A percentile compares a stretch with the other conserved stretches of the same genome.
Evolutionary conservation across 169 alveolate species (phyloP).

Genomic region (Sarcocystis neurona): DNA sequence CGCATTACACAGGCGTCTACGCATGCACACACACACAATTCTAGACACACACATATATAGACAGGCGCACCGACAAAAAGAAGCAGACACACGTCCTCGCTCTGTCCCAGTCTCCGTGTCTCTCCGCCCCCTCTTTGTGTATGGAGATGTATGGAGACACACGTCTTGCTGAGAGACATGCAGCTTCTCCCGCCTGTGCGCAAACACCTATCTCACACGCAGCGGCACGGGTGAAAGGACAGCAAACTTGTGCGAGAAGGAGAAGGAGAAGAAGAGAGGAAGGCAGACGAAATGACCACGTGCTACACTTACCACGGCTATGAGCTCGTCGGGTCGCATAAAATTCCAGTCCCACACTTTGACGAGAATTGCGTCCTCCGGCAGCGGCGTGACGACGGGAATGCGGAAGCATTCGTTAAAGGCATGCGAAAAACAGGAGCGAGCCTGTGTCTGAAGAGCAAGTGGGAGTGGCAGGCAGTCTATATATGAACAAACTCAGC

Average conservation of each 20-base stretch:
- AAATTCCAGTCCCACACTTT: conserved; percentile 86
- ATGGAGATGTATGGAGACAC: too few species aligned
- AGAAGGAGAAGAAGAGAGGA: not conserved
- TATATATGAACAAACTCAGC: too few species aligned
- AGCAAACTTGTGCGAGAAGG: not conserved
- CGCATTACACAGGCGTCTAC: too few species aligned
- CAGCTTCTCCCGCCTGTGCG: too few species aligned
- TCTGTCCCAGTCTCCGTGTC: too few species aligned
- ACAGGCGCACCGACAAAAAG: too few species aligned
- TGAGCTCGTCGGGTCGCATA: conserved; percentile 66
- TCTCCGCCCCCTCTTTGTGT: too few species aligned
- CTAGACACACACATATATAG: too few species aligned
- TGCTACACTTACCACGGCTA: conserved; percentile 51
- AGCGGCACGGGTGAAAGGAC: not conserved
- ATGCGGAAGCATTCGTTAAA: conserved; percentile 89
- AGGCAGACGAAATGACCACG: not conserved
- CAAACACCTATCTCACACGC: not conserved
- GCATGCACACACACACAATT: too few species aligned
- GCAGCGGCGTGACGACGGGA: conserved; percentile 87
- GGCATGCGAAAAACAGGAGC: conserved; percentile 78
- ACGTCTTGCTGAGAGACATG: too few species aligned
- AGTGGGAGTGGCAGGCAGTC: too few species aligned
- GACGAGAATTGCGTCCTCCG: conserved; percentile 85
- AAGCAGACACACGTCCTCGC: too few species aligned
- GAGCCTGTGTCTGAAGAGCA: conserved; percentile 67